Percentiles rank a stretch among this genome's conserved stretches.
These are phyloP conservation scores for Pseudogymnoascus verrucosus DNA, from an alignment of 2,329 filamentous ascomycete species.

Conservation along the genomic window DNA sequence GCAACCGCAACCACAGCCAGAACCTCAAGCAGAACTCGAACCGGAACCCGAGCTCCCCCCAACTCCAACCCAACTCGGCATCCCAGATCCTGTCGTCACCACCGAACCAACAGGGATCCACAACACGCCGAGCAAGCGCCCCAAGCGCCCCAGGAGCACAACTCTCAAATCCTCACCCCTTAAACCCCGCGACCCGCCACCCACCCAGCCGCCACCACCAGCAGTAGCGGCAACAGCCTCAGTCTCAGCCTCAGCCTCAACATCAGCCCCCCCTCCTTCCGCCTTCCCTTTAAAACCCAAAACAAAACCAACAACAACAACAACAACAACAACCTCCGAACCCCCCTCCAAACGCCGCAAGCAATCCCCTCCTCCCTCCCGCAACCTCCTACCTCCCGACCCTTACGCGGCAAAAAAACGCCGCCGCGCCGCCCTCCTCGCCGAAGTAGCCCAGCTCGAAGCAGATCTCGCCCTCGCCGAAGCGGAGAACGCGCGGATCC, in stretches of 20 bases:
- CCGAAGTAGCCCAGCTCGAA: constrained; percentile 48
- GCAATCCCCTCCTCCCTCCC: neutral
- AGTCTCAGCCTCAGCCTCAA: neutral
- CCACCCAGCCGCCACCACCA: neutral
- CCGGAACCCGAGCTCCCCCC: constrained; percentile 57
- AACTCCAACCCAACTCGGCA: constrained; percentile 41
- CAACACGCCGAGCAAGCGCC: constrained; percentile 45
- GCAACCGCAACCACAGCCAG: neutral
- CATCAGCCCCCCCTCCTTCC: neutral
- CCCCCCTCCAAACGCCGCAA: constrained; percentile 35
- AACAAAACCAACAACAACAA: constrained; percentile 19
- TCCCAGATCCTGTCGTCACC: constrained; percentile 44
- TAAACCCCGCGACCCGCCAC: constrained; percentile 19
- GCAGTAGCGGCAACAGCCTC: neutral
- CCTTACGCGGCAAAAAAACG: constrained; percentile 40
- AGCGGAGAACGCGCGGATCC: constrained; percentile 50
- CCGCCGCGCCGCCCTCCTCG: constrained; percentile 43
- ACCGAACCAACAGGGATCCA: constrained; percentile 53
- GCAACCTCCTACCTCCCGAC: constrained; percentile 19
- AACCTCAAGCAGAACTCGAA: neutral
- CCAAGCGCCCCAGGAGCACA: constrained; percentile 25
- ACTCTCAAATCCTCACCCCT: constrained; percentile 28
- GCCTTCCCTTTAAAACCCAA: constrained; percentile 12
- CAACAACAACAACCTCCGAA: constrained; percentile 20
- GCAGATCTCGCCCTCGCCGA: constrained; percentile 50